Conservation (phyloP, 495 filamentous ascomycete species). For the Annulohypoxylon maeteangense region DNA sequence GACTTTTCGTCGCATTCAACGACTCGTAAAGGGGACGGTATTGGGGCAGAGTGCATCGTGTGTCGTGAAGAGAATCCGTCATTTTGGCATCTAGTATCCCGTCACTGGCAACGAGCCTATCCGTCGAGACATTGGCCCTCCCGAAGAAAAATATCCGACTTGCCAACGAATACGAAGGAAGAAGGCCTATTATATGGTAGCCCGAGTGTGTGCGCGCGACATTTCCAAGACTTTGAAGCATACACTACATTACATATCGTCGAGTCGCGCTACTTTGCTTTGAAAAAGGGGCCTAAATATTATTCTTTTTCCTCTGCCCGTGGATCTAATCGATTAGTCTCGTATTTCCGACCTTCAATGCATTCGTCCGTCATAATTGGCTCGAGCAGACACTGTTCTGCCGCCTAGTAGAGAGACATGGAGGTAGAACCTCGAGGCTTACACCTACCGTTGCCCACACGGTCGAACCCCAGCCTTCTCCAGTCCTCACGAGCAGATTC, state of each 20-base stretch:
- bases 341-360: slow-evolving; percentile 44
- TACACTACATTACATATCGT: not conserved
- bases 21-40: slow-evolving; percentile 27
- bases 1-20: slow-evolving; percentile 43
- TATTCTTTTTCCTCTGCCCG: slow-evolving; percentile 4
- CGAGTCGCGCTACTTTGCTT: not conserved
- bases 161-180: slow-evolving; percentile 29
- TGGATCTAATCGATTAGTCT: slow-evolving; percentile 22
- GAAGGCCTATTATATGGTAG: slow-evolving; percentile 8
- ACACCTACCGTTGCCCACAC: slow-evolving; percentile 37
- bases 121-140: slow-evolving; percentile 13
- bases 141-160: slow-evolving; percentile 29
- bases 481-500: slow-evolving; percentile 29
- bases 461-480: slow-evolving; percentile 41
- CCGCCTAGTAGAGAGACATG: slow-evolving; percentile 49
- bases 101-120: slow-evolving; percentile 15
- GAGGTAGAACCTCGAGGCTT: slow-evolving; percentile 40
- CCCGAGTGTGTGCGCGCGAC: slow-evolving; percentile 24
- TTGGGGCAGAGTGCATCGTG: slow-evolving; percentile 16
- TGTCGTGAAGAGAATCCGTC: slow-evolving; percentile 22
- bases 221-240: slow-evolving; percentile 14
- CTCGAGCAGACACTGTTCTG: slow-evolving; percentile 44
- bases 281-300: slow-evolving; percentile 1
- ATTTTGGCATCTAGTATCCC: not conserved
- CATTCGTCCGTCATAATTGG: slow-evolving; percentile 32